These are phyloP conservation scores for Stropharia rugosoannulata DNA, from an alignment of 768 basidiomycete genomes.

Conservation along the genomic window DNA sequence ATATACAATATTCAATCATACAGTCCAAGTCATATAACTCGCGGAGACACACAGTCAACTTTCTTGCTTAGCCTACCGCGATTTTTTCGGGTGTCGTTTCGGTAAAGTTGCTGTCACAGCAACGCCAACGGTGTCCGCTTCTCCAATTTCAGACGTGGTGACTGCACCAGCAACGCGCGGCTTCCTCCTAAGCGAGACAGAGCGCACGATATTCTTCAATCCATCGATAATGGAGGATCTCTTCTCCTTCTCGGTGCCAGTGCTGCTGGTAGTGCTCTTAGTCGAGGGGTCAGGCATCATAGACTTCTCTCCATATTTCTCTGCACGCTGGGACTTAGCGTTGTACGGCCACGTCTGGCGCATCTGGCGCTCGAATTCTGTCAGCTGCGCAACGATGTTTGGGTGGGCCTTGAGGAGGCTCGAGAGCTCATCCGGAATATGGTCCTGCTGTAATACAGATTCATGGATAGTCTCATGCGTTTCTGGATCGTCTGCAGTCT, in stretches of 20 bases:
- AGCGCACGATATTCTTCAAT: slow-evolving; percentile 8
- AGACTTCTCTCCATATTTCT: slow-evolving; percentile 15
- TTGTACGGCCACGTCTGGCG: slow-evolving; percentile 46
- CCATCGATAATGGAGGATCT: slow-evolving; percentile 3
- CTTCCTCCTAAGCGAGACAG: slow-evolving; percentile 6
- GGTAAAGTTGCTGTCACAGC: background rate
- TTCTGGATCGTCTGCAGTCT: slow-evolving; percentile 31
- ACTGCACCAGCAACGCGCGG: background rate
- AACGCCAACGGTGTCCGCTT: background rate
- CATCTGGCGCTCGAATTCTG: slow-evolving; percentile 53
- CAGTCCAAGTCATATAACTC: no score
- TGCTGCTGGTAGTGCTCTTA: background rate
- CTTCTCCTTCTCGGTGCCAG: background rate
- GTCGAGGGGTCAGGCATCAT: slow-evolving; percentile 1
- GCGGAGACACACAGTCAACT: background rate
- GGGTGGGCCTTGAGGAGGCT: slow-evolving; percentile 40
- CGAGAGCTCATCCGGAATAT: slow-evolving; percentile 31
- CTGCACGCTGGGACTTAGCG: slow-evolving; percentile 21
- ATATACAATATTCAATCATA: no score
- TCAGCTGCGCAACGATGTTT: slow-evolving; percentile 39
- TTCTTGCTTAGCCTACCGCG: background rate
- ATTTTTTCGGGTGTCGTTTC: background rate
- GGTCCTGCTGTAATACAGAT: slow-evolving; percentile 51
- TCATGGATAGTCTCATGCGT: slow-evolving; percentile 64
- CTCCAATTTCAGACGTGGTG: background rate